These are phyloP conservation scores for Acorus gramineus DNA, from an alignment of 106 monocot species.

Conservation along the genomic window DNA sequence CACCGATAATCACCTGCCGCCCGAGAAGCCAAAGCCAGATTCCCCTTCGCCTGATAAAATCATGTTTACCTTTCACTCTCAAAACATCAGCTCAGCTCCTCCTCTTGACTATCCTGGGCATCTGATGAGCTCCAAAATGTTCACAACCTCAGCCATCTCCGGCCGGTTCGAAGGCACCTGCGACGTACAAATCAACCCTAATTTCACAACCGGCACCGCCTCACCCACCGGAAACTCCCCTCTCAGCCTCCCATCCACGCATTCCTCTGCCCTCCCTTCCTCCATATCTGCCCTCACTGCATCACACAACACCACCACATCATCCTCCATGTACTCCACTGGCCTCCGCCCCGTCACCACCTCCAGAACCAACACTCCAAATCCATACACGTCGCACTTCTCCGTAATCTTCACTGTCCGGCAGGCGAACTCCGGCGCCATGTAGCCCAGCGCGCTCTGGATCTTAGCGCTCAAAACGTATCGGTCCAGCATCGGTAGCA, in stretches of 20 bases:
- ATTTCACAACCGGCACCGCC: conserved; percentile 44
- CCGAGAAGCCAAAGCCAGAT: too few species aligned
- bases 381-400: conserved; percentile 58
- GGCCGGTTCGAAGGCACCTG: conserved; percentile 50
- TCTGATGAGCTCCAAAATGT: conserved; percentile 55
- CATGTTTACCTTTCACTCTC: too few species aligned
- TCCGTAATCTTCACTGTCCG: conserved; percentile 34
- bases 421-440: conserved; percentile 68
- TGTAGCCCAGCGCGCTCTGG: conserved; percentile 55
- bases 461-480: conserved; percentile 48
- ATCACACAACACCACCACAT: conserved; percentile 53
- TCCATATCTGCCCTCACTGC: conserved; percentile 33
- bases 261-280: conserved; percentile 36
- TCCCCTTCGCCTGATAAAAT: too few species aligned
- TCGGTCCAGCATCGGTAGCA: conserved; percentile 59
- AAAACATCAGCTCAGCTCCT: conserved; percentile 17
- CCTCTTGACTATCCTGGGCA: conserved; percentile 40
- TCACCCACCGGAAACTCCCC: conserved; percentile 48
- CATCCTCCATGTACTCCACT: conserved; percentile 49
- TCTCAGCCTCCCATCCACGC: conserved; percentile 38
- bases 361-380: conserved; percentile 52
- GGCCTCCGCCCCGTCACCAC: conserved; percentile 42
- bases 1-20: too few species aligned
- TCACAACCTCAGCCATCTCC: conserved; percentile 62
- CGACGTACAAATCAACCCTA: conserved; percentile 60